Percentiles rank a stretch among this genome's conserved stretches.
These are phyloP conservation scores for Coemansia sp. DNA, from an alignment of 192 early-diverging fungal species.

Conservation along the genomic window DNA sequence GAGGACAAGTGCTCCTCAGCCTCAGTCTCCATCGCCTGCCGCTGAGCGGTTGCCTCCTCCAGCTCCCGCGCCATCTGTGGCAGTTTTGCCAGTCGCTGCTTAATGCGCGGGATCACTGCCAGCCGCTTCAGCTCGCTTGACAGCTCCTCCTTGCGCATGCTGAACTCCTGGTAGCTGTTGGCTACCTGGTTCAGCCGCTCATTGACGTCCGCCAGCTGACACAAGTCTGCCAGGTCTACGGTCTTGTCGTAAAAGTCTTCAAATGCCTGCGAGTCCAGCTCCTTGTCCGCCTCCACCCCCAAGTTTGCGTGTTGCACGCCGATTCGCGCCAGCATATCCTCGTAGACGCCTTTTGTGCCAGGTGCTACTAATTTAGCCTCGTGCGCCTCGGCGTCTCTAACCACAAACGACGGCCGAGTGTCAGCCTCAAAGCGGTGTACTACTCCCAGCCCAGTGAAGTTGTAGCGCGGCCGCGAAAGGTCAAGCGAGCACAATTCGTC, in stretches of 20 bases:
- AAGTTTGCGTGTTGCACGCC: conserved; percentile 54
- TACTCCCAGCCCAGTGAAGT: conserved; percentile 40
- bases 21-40: conserved; percentile 36
- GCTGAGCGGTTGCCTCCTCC: conserved; percentile 20
- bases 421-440: conserved; percentile 47
- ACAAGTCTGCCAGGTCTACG: conserved; percentile 51
- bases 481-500: conserved; percentile 47
- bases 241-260: conserved; percentile 59
- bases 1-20: no score
- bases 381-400: conserved; percentile 48
- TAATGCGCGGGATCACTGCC: conserved; percentile 47
- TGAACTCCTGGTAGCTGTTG: conserved; percentile 53
- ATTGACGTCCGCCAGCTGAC: conserved; percentile 54
- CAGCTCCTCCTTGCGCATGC: conserved; percentile 46
- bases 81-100: conserved; percentile 35
- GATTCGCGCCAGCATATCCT: conserved; percentile 55
- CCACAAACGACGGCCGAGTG: conserved; percentile 37
- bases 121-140: conserved; percentile 43
- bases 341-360: conserved; percentile 55
- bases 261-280: conserved; percentile 50
- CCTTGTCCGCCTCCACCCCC: conserved; percentile 37
- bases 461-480: conserved; percentile 45
- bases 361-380: conserved; percentile 56
- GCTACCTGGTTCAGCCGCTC: conserved; percentile 55
- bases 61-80: conserved; percentile 49